These are phyloP conservation scores for Plasmopara muralis DNA, from an alignment of 352 stramenopile species.

Conservation along the genomic window DNA sequence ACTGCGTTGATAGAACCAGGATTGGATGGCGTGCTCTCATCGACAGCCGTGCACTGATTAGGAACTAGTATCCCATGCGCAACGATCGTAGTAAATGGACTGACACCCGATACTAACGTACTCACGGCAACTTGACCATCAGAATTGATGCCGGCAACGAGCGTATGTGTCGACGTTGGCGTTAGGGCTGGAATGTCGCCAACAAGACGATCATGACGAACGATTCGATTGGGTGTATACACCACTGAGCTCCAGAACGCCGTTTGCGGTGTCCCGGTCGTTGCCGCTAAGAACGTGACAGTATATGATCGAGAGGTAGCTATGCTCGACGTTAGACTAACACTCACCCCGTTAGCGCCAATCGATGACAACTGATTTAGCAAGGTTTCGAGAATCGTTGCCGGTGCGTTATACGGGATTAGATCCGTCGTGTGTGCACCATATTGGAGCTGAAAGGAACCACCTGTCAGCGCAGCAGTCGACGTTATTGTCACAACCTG, in stretches of 20 bases:
- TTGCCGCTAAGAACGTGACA: constrained; percentile 53
- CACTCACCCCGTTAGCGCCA: constrained; percentile 29
- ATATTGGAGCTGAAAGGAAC: constrained; percentile 67
- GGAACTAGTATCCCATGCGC: constrained; percentile 56
- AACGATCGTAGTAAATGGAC: constrained; percentile 47
- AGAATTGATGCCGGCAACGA: constrained; percentile 32
- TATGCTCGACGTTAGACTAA: constrained; percentile 17
- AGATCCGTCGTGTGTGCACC: constrained; percentile 48
- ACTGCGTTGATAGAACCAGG: constrained; percentile 53
- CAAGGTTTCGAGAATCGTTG: constrained; percentile 51
- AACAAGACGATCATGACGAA: constrained; percentile 41
- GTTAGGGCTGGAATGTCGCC: constrained; percentile 40
- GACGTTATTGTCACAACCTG: constrained; percentile 58
- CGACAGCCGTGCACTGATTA: constrained; percentile 57
- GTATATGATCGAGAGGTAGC: constrained; percentile 35
- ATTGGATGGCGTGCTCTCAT: constrained; percentile 48
- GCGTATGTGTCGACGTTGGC: constrained; percentile 18
- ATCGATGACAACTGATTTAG: constrained; percentile 69
- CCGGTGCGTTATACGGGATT: constrained; percentile 61
- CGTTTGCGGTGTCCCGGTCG: constrained; percentile 33
- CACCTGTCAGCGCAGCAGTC: constrained; percentile 27
- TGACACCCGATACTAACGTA: constrained; percentile 35
- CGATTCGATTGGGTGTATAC: constrained; percentile 40
- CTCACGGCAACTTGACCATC: constrained; percentile 12
- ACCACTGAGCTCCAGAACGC: constrained; percentile 64